Evolutionary conservation across 2,329 filamentous ascomycete genomes (phyloP), one percentile per base, ranked within the genome.

Genomic region (Monosporascus sp.): DNA sequence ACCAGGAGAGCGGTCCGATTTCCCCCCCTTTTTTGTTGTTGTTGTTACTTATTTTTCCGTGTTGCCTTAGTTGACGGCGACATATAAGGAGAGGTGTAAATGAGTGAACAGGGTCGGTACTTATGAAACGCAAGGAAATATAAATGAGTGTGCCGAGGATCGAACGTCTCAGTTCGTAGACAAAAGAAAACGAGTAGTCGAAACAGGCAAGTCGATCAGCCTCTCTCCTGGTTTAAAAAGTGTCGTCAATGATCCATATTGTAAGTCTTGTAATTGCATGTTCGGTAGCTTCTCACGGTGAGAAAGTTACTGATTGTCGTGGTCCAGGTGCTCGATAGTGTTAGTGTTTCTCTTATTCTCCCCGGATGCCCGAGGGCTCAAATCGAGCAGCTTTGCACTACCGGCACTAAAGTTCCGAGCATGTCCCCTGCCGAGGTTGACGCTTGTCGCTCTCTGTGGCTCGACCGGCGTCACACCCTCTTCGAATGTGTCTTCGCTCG

Each of bases 371-470:
- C 79, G 75, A 22, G 81, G 77, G 20, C 78, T 77, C 47, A 92
- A 77, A 48, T 91, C 84, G 48, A 94, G 72, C 49, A 93, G 70
- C 69, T 83, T 88, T 11, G 88, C 88, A 64, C 87, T 92, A 48
- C 89, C 89, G 45, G 88, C 86, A 63, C 88, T 92, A 63, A 91
- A 84, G 57, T 86, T 86, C 51, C 86, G 80, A 20, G 76, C 81
- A 61, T 92, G 88, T 9, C 79, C 76, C 62, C 77, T 82, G 53
- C 82, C 81, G 48, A 88, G 75, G 55, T 86, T 82, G 53, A 93
- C 75, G 68, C 87, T 93, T 49, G 78, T 85, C 27, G 90, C 89
- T 60, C 86, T 83, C 61, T 84, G 81, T 22, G 77, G 60, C 42
- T 74, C 71, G 24, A 67, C 68, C 17, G 65, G 63, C 52, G 61